A percentile compares a stretch with the other conserved stretches of the same genome.
These are phyloP conservation scores for Creolimax fragrantissima DNA, from an alignment of 78 protist genomes.

Conservation along the genomic window DNA sequence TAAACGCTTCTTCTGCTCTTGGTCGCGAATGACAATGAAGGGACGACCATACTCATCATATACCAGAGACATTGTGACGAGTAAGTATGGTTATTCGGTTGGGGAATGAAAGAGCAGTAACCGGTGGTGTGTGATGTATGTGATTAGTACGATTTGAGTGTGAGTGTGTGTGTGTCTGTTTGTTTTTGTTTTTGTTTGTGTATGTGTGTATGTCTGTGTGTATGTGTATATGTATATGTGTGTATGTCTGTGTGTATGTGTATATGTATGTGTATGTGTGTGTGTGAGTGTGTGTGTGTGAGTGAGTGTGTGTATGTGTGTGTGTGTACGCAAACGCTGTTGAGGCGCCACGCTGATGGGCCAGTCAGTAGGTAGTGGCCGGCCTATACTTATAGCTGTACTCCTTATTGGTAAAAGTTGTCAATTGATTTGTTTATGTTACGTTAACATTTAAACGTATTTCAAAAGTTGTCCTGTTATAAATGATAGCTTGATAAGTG, in stretches of 20 bases:
- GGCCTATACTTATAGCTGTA: too few species aligned
- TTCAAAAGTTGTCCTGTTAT: too few species aligned
- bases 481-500: too few species aligned
- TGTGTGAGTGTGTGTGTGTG: background rate
- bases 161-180: background rate
- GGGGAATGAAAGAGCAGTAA: background rate
- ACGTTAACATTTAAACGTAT: too few species aligned
- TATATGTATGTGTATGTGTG: background rate
- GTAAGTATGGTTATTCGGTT: background rate
- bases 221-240: background rate
- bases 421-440: too few species aligned
- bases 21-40: slow-evolving; percentile 88
- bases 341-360: background rate
- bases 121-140: background rate
- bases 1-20: slow-evolving; percentile 65
- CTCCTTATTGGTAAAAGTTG: too few species aligned
- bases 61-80: background rate
- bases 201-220: background rate
- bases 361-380: too few species aligned
- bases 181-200: background rate
- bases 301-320: background rate
- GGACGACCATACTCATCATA: slow-evolving; percentile 97
- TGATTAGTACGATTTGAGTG: background rate
- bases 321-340: background rate
- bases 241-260: background rate